Conservation (phyloP, 2,329 filamentous ascomycete species). For the Parastagonospora nodorum region DNA sequence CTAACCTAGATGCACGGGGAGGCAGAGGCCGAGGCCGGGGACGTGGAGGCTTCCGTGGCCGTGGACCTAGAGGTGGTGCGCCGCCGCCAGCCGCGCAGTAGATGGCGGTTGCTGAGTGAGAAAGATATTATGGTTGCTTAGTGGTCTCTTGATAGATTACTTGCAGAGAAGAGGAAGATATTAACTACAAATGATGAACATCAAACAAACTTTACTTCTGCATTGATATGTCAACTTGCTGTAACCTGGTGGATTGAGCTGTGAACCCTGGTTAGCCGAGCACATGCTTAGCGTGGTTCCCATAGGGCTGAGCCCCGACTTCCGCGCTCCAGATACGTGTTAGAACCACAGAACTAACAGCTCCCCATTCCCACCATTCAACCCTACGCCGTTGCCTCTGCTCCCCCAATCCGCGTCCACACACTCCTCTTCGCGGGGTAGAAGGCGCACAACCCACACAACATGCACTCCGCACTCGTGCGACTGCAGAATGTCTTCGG, state of each 20-base stretch:
- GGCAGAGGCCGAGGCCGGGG: constrained; percentile 40
- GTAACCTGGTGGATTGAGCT: no score
- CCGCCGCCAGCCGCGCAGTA: constrained; percentile 22
- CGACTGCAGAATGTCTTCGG: constrained; percentile 92
- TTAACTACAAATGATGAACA: no score
- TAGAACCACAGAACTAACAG: constrained; percentile 23
- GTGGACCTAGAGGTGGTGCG: constrained; percentile 34
- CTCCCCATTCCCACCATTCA: background rate
- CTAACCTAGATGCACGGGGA: constrained; percentile 38
- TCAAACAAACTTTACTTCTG: no score
- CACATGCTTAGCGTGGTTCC: constrained; percentile 9
- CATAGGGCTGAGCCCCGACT: constrained; percentile 31
- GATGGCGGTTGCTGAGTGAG: constrained; percentile 5
- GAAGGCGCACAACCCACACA: background rate
- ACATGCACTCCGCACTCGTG: constrained; percentile 86
- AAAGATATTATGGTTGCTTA: background rate
- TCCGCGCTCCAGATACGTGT: constrained; percentile 44
- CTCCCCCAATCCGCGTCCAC: background rate
- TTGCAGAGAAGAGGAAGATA: background rate
- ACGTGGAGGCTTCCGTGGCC: constrained; percentile 37
- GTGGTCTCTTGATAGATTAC: background rate
- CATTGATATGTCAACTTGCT: no score
- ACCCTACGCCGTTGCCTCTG: background rate
- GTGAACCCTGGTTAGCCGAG: constrained; percentile 1
- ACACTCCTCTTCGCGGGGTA: constrained; percentile 1